A percentile compares a stretch with the other conserved stretches of the same genome.
Evolutionary conservation across 176 grass and related monocot species (phyloP).

Genomic region (Carex littledalei): DNA sequence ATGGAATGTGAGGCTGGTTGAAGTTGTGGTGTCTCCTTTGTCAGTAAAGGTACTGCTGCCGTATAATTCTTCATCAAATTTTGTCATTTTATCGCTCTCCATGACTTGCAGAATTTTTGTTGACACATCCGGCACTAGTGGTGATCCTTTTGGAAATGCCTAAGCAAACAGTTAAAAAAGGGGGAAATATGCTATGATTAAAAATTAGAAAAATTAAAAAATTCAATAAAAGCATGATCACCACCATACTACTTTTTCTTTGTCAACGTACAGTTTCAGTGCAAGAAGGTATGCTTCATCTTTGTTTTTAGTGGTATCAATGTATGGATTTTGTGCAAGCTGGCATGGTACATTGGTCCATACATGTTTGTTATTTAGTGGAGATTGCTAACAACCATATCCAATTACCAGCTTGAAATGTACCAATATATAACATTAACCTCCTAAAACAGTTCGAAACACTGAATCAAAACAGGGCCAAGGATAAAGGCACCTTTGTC

Average conservation of each 20-base stretch:
- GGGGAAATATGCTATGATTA: background rate
- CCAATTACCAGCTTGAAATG: background rate
- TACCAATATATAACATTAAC: background rate
- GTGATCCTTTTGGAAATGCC: slow-evolving; percentile 65
- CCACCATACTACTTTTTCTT: background rate
- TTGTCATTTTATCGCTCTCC: slow-evolving; percentile 36
- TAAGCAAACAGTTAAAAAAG: slow-evolving; percentile 33
- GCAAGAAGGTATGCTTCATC: background rate
- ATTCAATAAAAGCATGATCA: background rate
- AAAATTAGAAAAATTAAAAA: background rate
- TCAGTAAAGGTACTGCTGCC: slow-evolving; percentile 18
- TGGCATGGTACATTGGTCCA: background rate
- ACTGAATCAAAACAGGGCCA: background rate
- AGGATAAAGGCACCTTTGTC: background rate
- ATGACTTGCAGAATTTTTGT: slow-evolving; percentile 52
- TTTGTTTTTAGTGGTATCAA: background rate
- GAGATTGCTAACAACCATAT: background rate
- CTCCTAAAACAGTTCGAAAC: background rate
- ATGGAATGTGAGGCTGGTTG: slow-evolving; percentile 40
- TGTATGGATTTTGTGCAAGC: background rate
- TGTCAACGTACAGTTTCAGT: background rate
- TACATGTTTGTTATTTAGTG: background rate
- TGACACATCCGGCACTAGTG: slow-evolving; percentile 57
- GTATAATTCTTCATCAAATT: slow-evolving; percentile 62
- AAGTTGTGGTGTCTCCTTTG: slow-evolving; percentile 29